phyloP scores from a whole-genome alignment of 305 asterid genomes.

The Fraxinus ornus region DNA sequence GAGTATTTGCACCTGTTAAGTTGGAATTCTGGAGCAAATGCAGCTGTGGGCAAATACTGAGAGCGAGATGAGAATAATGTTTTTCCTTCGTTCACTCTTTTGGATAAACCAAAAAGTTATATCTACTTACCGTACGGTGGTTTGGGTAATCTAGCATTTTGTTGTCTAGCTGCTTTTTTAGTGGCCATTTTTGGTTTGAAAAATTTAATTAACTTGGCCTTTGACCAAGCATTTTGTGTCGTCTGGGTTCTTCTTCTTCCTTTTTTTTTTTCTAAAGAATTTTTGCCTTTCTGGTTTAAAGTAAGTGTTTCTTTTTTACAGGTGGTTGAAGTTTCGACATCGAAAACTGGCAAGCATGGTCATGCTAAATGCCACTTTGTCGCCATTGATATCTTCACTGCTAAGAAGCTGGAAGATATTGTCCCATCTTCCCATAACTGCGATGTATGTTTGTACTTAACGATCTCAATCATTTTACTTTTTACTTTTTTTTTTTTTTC shows the following conservation, averaged over 20 bases:
- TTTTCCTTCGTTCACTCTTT: background rate
- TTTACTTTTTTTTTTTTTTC: background rate
- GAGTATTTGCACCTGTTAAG: background rate
- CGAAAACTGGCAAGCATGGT: constrained; percentile 91
- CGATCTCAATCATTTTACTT: background rate
- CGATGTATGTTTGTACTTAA: constrained; percentile 40
- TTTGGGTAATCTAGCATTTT: background rate
- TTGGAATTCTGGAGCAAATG: background rate
- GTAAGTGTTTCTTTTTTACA: constrained; percentile 24
- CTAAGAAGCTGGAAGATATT: constrained; percentile 86
- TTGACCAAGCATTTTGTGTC: background rate
- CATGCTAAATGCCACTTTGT: constrained; percentile 91
- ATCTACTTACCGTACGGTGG: background rate
- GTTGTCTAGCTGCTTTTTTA: background rate
- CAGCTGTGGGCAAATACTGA: background rate
- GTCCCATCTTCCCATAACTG: constrained; percentile 86
- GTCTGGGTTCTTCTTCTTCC: background rate
- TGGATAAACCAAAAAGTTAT: background rate
- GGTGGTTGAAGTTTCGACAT: constrained; percentile 89
- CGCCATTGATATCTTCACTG: constrained; percentile 71
- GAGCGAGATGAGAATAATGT: background rate
- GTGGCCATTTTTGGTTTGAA: background rate
- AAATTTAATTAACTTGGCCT: background rate
- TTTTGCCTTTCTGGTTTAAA: background rate
- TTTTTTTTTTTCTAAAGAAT: background rate